phyloP scores from a whole-genome alignment of 192 early-diverging fungal species.

The Backusella australiensis region DNA sequence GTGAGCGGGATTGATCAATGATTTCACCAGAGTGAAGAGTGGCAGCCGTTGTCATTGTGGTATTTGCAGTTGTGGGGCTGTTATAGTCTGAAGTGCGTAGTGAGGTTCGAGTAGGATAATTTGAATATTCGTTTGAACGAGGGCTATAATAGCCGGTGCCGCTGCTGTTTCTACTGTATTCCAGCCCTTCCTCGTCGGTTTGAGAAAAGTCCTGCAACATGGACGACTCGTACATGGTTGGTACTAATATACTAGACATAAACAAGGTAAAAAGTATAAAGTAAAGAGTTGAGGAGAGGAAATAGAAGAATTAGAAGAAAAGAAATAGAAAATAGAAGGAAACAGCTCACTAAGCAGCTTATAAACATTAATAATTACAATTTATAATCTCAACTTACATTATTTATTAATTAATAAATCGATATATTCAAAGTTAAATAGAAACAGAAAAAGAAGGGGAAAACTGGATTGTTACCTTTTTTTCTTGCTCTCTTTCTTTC shows the following conservation, averaged over 20 bases:
- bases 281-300: background rate
- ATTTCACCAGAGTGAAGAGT: conserved; percentile 33
- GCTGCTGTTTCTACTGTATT: background rate
- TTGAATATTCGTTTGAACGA: background rate
- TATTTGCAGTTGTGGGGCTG: background rate
- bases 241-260: background rate
- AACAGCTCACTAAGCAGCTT: background rate
- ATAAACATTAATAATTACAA: background rate
- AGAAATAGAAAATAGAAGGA: background rate
- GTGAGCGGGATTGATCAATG: conserved; percentile 51
- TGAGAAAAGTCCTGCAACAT: background rate
- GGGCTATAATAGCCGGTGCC: background rate
- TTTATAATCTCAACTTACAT: background rate
- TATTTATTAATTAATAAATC: background rate
- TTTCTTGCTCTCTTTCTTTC: background rate
- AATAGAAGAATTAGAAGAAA: background rate
- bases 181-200: background rate
- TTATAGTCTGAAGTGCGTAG: background rate
- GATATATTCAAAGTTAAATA: background rate
- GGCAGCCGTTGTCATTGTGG: too few relatives aligned
- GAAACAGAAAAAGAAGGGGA: background rate
- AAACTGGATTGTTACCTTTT: background rate
- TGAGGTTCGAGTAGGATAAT: background rate
- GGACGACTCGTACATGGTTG: background rate
- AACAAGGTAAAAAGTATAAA: background rate